A percentile compares a stretch with the other conserved stretches of the same genome.
Conservation (phyloP, 345 rosid genomes). For the Dimocarpus longan region DNA sequence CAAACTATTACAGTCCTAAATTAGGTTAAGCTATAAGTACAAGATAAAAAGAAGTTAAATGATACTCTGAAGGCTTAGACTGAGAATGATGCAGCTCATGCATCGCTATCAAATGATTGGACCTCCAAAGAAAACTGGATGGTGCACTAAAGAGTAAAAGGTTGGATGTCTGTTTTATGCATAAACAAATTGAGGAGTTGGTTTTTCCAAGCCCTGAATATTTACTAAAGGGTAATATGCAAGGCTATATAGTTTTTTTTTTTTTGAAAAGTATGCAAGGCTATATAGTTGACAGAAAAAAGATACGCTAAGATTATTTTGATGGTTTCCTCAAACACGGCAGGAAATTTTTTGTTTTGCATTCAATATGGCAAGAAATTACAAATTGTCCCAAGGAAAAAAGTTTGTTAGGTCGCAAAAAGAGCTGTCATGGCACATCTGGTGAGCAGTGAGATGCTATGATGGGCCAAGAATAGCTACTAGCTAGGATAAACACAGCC, state of each 20-base stretch:
- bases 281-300: neutral
- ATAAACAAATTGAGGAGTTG: neutral
- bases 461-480: neutral
- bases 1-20: neutral
- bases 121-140: neutral
- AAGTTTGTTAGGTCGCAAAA: neutral
- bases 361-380: too few species aligned
- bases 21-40: neutral
- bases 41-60: constrained; percentile 43
- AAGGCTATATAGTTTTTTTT: too few species aligned
- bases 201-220: neutral
- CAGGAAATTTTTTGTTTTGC: neutral
- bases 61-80: constrained; percentile 64
- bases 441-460: neutral
- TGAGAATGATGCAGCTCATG: constrained; percentile 56
- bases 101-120: constrained; percentile 59
- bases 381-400: neutral
- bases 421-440: neutral
- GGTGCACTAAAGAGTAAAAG: neutral
- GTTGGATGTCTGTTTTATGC: neutral
- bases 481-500: neutral
- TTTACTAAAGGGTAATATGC: neutral
- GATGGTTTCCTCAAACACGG: neutral
- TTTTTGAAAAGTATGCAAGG: neutral
- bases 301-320: neutral